Conservation (phyloP, 2,329 filamentous ascomycete species). For the Ophiostoma triangulosporum region DNA sequence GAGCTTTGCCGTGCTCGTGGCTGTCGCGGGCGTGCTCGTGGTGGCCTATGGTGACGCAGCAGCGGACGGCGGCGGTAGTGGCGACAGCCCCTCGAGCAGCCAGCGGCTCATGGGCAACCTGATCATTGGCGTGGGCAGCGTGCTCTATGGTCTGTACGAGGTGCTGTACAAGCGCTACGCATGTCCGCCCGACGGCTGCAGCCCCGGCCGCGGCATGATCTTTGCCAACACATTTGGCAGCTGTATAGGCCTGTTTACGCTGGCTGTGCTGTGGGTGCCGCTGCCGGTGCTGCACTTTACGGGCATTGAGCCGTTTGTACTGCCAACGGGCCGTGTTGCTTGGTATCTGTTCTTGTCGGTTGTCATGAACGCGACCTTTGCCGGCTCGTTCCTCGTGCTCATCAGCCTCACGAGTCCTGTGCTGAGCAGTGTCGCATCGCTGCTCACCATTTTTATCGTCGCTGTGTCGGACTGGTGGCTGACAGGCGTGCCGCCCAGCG, state of each 20-base stretch:
- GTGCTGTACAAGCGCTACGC: constrained; percentile 90
- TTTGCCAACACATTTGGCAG: constrained; percentile 90
- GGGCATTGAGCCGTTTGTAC: constrained; percentile 68
- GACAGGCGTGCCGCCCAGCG: constrained; percentile 61
- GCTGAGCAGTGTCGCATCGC: constrained; percentile 77
- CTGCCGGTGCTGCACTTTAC: constrained; percentile 68
- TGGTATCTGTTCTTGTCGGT: constrained; percentile 71
- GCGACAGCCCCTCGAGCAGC: constrained; percentile 20
- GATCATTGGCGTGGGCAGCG: constrained; percentile 78
- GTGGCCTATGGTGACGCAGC: constrained; percentile 80
- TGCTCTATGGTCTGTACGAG: constrained; percentile 94
- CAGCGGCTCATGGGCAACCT: constrained; percentile 74
- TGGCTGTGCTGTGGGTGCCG: constrained; percentile 82
- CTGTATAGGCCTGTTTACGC: constrained; percentile 74
- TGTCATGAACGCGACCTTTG: constrained; percentile 80
- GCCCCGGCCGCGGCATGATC: constrained; percentile 77
- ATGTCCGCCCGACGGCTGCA: constrained; percentile 82
- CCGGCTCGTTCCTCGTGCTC: constrained; percentile 81
- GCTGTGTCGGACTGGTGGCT: constrained; percentile 81
- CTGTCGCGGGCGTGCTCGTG: constrained; percentile 81
- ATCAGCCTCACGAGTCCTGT: constrained; percentile 91
- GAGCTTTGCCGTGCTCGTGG: constrained; percentile 70
- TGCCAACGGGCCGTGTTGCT: constrained; percentile 66
- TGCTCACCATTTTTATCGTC: constrained; percentile 94
- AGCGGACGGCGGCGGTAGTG: constrained; percentile 18